Evolutionary conservation across 129 eudicot genomes (phyloP).

Genomic region (Chrysanthemum makinoi): DNA sequence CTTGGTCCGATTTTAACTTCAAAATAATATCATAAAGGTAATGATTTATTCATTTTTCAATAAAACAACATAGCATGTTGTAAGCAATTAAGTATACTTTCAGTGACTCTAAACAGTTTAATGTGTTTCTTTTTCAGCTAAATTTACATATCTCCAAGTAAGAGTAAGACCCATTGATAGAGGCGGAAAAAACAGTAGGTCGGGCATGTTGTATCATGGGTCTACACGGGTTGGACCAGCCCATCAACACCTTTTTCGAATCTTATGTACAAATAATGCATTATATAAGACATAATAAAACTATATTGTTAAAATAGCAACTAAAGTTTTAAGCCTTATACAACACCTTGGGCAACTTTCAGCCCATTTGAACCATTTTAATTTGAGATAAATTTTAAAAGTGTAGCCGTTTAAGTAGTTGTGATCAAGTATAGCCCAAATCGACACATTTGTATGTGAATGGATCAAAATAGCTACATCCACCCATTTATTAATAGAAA

Average conservation of each 20-base stretch:
- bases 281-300: background rate
- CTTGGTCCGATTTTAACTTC: too few relatives aligned
- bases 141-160: too few relatives aligned
- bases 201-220: background rate
- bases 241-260: background rate
- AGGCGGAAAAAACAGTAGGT: too few relatives aligned
- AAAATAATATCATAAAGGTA: background rate
- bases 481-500: background rate
- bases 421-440: background rate
- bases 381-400: background rate
- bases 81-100: too few relatives aligned
- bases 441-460: background rate
- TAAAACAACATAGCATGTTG: too few relatives aligned
- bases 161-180: too few relatives aligned
- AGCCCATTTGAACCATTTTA: background rate
- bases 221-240: background rate
- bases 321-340: background rate
- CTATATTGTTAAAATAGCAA: background rate
- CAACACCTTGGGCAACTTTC: constrained; percentile 3
- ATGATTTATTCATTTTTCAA: background rate
- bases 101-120: too few relatives aligned
- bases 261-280: background rate
- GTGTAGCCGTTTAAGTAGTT: background rate
- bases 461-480: background rate
- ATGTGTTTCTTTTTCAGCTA: too few relatives aligned